Evolutionary conservation across 2,329 filamentous ascomycete species (phyloP), one percentile per base, ranked within the genome.

Genomic region (Incumbomyces delicatus): DNA sequence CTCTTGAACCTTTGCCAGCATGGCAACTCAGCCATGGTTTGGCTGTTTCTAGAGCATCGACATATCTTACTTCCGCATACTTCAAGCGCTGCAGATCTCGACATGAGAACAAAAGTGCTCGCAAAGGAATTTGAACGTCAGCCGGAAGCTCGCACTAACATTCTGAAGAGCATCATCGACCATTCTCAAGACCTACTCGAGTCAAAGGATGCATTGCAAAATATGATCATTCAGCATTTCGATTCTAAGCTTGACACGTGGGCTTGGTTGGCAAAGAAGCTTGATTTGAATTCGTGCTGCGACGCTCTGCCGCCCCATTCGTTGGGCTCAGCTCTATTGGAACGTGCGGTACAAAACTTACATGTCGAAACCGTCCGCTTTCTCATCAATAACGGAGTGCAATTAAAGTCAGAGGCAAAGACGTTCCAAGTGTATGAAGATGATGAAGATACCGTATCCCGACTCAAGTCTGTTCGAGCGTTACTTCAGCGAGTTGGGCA

Each of bases 341-440:
- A 12, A 6, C 17, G 12, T 30, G 42, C 42, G 6, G 42, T 37
- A 11, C 18, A 35, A 27, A 31, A 38, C 14, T 27, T 38, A 11
- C 29, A 45, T 11, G 42, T 45, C 6, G 42, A 45, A 18, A 37
- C 34, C 18, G 42, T 45, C 2, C 32, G 42, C 2, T 45, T 45
- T 17, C 33, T 45, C 13, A 29, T 37, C 12, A 30, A 38, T 20
- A 45, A 45, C 16, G 16, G 17, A 4, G 33, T 36, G 10, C 33
- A 37, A 27, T 27, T 45, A 14, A 20, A 8, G 14, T 10, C 12
- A 16, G 34, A 45, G 33, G 42, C 27, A 18, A 29, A 17, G 7
- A 45, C 42, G 12, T 45, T 45, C 22, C 42, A 38, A 31, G 42
- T 45, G 7, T 45, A 45, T 27, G 42, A 45, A 22, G 33, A 45